These are phyloP conservation scores for Mariannaea sp. DNA, from an alignment of 2,329 filamentous ascomycete species.

Conservation along the genomic window DNA sequence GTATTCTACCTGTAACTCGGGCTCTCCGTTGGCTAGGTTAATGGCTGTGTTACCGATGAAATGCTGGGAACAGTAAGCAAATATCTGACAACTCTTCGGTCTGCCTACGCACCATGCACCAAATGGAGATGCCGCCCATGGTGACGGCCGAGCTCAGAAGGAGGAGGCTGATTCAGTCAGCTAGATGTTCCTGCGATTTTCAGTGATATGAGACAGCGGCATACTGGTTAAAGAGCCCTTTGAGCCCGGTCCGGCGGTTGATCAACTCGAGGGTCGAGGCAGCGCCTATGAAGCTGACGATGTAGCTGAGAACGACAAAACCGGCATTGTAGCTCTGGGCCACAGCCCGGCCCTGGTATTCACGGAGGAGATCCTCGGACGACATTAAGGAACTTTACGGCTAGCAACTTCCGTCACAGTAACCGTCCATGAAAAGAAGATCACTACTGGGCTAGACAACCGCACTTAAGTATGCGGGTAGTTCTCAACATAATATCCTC, in stretches of 20 bases:
- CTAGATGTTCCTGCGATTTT: neutral
- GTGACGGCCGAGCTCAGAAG: slow-evolving; percentile 67
- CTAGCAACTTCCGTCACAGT: no score
- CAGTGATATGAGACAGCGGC: slow-evolving; percentile 34
- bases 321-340: slow-evolving; percentile 58
- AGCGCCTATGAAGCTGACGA: slow-evolving; percentile 78
- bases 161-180: slow-evolving; percentile 55
- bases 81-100: neutral
- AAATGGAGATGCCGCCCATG: slow-evolving; percentile 76
- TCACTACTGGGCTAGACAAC: no score
- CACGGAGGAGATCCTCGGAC: slow-evolving; percentile 41
- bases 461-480: no score
- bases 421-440: no score
- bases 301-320: slow-evolving; percentile 73
- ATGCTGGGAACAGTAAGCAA: slow-evolving; percentile 23
- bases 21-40: slow-evolving; percentile 65
- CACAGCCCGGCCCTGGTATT: slow-evolving; percentile 53
- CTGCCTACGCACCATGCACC: slow-evolving; percentile 66
- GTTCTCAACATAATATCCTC: no score
- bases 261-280: slow-evolving; percentile 81
- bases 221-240: slow-evolving; percentile 72
- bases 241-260: slow-evolving; percentile 72
- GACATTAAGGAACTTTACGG: no score
- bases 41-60: slow-evolving; percentile 81
- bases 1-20: slow-evolving; percentile 73